Evolutionary conservation across 306 rosid genomes (phyloP).

Genomic region (Mimosa pudica): DNA sequence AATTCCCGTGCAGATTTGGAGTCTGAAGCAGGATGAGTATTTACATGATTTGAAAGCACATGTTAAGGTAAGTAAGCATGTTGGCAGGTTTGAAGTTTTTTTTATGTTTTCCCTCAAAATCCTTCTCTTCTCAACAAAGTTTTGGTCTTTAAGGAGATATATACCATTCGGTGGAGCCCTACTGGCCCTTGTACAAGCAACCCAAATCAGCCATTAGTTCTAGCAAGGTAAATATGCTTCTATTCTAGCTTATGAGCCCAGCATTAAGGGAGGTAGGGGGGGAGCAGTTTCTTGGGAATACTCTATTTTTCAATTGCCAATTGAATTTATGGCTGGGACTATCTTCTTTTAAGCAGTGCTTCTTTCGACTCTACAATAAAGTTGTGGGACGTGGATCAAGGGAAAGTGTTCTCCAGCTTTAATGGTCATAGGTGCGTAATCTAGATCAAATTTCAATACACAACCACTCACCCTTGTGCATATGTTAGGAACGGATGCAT

Average conservation of each 20-base stretch:
- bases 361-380: slow-evolving; percentile 64
- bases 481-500: background rate
- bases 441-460: slow-evolving; percentile 19
- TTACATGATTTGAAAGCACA: slow-evolving; percentile 65
- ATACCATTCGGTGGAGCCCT: slow-evolving; percentile 76
- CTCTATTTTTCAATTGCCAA: background rate
- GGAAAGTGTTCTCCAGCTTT: slow-evolving; percentile 54
- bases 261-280: background rate
- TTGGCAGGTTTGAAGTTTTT: background rate
- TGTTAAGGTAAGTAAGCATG: slow-evolving; percentile 46
- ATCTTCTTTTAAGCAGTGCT: slow-evolving; percentile 50
- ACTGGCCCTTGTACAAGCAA: slow-evolving; percentile 58
- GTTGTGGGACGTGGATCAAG: slow-evolving; percentile 69
- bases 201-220: slow-evolving; percentile 54
- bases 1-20: slow-evolving; percentile 57
- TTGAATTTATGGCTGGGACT: slow-evolving; percentile 6
- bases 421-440: slow-evolving; percentile 59
- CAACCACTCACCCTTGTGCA: background rate
- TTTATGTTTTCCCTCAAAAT: background rate
- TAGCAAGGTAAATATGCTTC: slow-evolving; percentile 56
- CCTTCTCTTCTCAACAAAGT: slow-evolving; percentile 21
- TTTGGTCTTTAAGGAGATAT: slow-evolving; percentile 53
- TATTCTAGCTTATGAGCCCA: background rate
- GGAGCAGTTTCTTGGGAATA: background rate
- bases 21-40: slow-evolving; percentile 54